Evolutionary conservation across 169 alveolate species (phyloP).

Genomic region (Perkinsus chesapeaki): DNA sequence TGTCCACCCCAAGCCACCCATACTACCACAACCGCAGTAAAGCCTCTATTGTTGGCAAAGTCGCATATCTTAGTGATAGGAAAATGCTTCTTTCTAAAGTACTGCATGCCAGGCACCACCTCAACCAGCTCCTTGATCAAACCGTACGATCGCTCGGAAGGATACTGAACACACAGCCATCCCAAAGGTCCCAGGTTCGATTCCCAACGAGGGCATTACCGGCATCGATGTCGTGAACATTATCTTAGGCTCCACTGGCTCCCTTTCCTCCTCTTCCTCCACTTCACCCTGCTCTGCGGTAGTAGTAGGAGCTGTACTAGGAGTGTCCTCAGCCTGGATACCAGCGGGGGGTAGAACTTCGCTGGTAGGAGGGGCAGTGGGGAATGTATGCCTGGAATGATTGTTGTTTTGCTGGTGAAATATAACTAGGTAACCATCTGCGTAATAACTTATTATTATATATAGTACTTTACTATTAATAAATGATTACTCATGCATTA

Average conservation of each 20-base stretch:
- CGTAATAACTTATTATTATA: too few species aligned
- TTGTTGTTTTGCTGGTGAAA: too few species aligned
- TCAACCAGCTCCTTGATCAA: neutral
- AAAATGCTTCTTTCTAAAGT: neutral
- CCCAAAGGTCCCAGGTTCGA: neutral
- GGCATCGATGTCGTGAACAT: neutral
- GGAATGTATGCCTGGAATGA: neutral
- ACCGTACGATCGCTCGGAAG: neutral
- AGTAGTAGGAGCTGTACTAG: neutral
- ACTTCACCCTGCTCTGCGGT: neutral
- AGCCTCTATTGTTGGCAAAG: neutral
- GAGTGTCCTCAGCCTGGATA: neutral
- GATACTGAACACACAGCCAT: neutral
- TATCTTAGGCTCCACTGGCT: neutral
- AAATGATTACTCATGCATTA: too few species aligned
- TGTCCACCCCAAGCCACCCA: too few species aligned
- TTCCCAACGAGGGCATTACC: neutral
- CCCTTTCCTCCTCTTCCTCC: conserved; percentile 1
- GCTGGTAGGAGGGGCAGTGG: neutral
- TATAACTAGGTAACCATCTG: neutral
- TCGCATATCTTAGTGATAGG: neutral
- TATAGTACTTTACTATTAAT: too few species aligned
- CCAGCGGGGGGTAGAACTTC: neutral
- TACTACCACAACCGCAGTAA: neutral
- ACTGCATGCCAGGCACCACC: neutral